phyloP scores from a whole-genome alignment of 768 basidiomycete species.

The Calocera cornea region DNA sequence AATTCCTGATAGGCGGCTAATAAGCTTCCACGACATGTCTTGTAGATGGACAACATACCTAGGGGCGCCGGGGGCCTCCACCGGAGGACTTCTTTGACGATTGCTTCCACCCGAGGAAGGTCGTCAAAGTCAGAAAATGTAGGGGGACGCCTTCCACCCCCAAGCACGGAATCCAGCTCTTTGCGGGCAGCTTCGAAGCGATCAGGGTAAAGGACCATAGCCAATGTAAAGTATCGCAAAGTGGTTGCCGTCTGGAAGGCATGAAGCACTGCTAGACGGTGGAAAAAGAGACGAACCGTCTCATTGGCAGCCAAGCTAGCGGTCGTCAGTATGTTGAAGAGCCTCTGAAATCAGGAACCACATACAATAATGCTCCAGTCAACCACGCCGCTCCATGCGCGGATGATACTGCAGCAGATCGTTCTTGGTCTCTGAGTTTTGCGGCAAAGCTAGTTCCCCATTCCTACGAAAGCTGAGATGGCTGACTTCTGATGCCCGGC shows the following conservation, averaged over 20 bases:
- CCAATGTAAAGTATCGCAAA: not conserved
- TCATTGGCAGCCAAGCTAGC: not conserved
- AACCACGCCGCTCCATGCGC: not conserved
- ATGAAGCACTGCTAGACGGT: not conserved
- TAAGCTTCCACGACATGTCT: not conserved
- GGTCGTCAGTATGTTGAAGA: not conserved
- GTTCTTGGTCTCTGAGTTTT: not conserved
- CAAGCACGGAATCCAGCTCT: not conserved
- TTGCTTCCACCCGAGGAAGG: not conserved
- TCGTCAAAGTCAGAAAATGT: not conserved
- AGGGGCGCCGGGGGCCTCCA: not conserved
- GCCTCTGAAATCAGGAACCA: not conserved
- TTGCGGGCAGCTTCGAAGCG: not conserved
- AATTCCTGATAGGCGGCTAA: not conserved
- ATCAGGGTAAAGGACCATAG: not conserved
- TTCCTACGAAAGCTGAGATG: not conserved
- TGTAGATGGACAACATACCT: not conserved
- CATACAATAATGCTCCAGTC: not conserved
- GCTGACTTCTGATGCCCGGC: not conserved
- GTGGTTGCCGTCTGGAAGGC: not conserved
- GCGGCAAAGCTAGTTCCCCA: not conserved
- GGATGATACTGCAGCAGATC: not conserved
- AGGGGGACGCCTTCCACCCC: not conserved
- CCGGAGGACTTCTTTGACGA: not conserved
- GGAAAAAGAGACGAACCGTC: not conserved